phyloP scores from a whole-genome alignment of 2,329 filamentous ascomycete species.

The Talaromyces islandicus region DNA sequence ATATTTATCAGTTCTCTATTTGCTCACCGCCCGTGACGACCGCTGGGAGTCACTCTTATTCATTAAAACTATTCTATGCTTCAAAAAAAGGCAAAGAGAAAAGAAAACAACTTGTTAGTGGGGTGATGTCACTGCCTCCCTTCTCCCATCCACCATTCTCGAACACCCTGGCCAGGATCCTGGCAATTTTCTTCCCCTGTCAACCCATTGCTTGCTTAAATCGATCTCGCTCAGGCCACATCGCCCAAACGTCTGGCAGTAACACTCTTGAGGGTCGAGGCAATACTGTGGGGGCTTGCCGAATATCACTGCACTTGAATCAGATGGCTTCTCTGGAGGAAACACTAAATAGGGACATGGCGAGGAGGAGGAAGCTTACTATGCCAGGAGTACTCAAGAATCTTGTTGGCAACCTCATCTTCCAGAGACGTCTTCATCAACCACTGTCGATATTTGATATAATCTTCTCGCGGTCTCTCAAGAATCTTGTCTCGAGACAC shows the following conservation, averaged over 20 bases:
- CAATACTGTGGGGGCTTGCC: background rate
- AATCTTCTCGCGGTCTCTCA: constrained; percentile 37
- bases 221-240: background rate
- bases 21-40: background rate
- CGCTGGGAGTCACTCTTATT: background rate
- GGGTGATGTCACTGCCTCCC: background rate
- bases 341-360: background rate
- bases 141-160: background rate
- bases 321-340: background rate
- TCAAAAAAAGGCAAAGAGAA: background rate
- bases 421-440: constrained; percentile 39
- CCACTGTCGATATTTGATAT: constrained; percentile 43
- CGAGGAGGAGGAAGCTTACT: constrained; percentile 34
- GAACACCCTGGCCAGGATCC: background rate
- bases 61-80: background rate
- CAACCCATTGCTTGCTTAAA: background rate
- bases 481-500: constrained; percentile 40
- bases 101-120: background rate
- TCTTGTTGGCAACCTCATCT: constrained; percentile 42
- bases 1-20: background rate
- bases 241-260: background rate
- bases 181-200: background rate
- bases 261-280: background rate
- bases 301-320: background rate
- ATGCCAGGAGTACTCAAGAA: constrained; percentile 54